Conservation (phyloP, 139 green algal species). For the Axilococcus clingmanii region DNA sequence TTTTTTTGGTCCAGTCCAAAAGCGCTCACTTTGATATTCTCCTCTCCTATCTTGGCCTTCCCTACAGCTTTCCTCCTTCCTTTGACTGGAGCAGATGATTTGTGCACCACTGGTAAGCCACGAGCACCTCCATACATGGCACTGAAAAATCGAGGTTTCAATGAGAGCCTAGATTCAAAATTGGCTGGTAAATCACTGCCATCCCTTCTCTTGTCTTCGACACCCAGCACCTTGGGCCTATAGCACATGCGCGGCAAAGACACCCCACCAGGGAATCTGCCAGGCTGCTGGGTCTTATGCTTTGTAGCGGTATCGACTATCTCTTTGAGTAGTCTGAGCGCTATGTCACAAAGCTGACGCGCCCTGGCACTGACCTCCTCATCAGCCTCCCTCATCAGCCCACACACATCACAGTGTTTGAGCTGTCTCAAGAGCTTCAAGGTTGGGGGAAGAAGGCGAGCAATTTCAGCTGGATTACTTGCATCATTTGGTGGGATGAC, state of each 20-base stretch:
- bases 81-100: too few species aligned
- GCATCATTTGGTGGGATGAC: slow-evolving; percentile 16
- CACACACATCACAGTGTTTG: slow-evolving; percentile 12
- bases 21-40: background rate
- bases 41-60: background rate
- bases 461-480: slow-evolving; percentile 1
- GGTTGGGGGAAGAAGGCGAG: background rate
- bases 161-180: background rate
- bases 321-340: slow-evolving; percentile 7
- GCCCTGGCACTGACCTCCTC: background rate
- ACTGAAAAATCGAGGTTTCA: background rate
- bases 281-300: background rate
- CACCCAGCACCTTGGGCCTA: background rate
- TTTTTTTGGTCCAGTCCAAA: background rate
- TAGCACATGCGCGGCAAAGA: background rate
- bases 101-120: too few species aligned
- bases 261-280: slow-evolving; percentile 5
- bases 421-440: slow-evolving; percentile 8
- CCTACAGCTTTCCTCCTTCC: too few species aligned
- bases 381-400: slow-evolving; percentile 5
- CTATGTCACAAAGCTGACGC: slow-evolving; percentile 42
- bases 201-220: slow-evolving; percentile 3
- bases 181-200: slow-evolving; percentile 4
- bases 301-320: slow-evolving; percentile 13
- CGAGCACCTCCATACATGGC: background rate